Percentiles rank a stretch among this genome's conserved stretches.
Evolutionary conservation across 2,329 filamentous ascomycete species (phyloP).

Genomic region (Cordyceps pruinosa): DNA sequence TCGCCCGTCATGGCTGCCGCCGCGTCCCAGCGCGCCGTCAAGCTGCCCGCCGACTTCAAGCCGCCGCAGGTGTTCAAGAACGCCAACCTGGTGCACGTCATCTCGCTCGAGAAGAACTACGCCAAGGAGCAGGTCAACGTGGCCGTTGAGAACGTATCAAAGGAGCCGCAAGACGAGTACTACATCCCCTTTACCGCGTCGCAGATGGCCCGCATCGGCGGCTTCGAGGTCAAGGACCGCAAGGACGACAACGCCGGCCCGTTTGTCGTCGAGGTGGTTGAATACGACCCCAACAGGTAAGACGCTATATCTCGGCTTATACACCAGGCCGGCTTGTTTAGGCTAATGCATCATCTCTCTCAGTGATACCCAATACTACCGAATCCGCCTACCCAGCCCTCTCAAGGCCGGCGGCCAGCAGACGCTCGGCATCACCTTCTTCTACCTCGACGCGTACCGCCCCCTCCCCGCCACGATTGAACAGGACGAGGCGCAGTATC

Average conservation of each 20-base stretch:
- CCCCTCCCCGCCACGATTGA: slow-evolving; percentile 75
- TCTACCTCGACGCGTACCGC: slow-evolving; percentile 67
- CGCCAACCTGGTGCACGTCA: slow-evolving; percentile 78
- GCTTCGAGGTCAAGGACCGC: slow-evolving; percentile 87
- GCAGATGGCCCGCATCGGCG: slow-evolving; percentile 70
- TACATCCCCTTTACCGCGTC: slow-evolving; percentile 78
- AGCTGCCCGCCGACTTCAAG: slow-evolving; percentile 62
- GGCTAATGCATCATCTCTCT: slow-evolving; percentile 15
- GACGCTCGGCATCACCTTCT: slow-evolving; percentile 82
- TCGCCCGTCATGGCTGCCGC: slow-evolving; percentile 36
- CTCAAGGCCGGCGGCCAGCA: slow-evolving; percentile 71
- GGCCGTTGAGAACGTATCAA: slow-evolving; percentile 82
- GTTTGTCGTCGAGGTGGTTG: slow-evolving; percentile 64
- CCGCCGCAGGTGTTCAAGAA: slow-evolving; percentile 92
- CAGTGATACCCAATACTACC: slow-evolving; percentile 75
- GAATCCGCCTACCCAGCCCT: slow-evolving; percentile 68
- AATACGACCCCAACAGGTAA: slow-evolving; percentile 54
- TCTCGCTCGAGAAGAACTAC: slow-evolving; percentile 91
- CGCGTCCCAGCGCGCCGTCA: slow-evolving; percentile 39
- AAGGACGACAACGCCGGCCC: slow-evolving; percentile 62
- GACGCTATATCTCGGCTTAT: slow-evolving; percentile 17
- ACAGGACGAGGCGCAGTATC: slow-evolving; percentile 83
- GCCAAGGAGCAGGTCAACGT: slow-evolving; percentile 87
- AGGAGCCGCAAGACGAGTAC: slow-evolving; percentile 78
- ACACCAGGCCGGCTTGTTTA: not conserved